A percentile compares a stretch with the other conserved stretches of the same genome.
Conservation (phyloP, 306 rosid species). For the Astragalus glycyphyllos region DNA sequence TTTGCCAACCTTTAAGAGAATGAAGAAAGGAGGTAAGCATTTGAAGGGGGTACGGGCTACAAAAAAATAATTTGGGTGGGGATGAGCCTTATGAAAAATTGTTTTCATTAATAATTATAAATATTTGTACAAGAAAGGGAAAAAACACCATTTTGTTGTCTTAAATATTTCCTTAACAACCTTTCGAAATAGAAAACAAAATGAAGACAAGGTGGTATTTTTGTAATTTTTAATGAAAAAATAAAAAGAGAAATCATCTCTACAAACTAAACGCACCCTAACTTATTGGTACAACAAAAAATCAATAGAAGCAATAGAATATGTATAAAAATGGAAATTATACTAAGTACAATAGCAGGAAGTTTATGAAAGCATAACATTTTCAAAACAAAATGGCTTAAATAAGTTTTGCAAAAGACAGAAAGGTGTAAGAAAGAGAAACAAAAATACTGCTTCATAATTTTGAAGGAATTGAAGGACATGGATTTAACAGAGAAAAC, state of each 20-base stretch:
- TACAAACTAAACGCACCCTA: neutral
- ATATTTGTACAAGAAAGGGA: too few relatives aligned
- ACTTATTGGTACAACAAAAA: neutral
- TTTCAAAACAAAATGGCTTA: neutral
- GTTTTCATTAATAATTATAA: neutral
- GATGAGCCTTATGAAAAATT: neutral
- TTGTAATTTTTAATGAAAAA: too few relatives aligned
- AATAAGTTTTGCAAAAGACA: conserved; percentile 1
- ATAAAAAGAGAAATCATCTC: too few relatives aligned
- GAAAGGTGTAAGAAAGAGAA: conserved; percentile 17
- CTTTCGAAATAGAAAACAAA: too few relatives aligned
- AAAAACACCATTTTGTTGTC: too few relatives aligned
- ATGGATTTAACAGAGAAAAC: conserved; percentile 31
- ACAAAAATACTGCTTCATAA: neutral
- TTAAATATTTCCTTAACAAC: too few relatives aligned
- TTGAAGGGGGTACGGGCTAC: neutral
- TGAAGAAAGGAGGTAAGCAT: conserved; percentile 35
- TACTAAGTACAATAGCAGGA: conserved; percentile 3
- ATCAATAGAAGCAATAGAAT: neutral
- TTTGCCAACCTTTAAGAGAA: conserved; percentile 70
- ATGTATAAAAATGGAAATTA: conserved; percentile 13
- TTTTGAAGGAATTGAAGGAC: conserved; percentile 1
- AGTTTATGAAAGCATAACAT: conserved; percentile 15
- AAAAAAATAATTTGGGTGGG: neutral
- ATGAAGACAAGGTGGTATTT: too few relatives aligned